Base-by-base conservation (phyloP, 148 eudicot genomes). In the Selenicereus undatus region DNA sequence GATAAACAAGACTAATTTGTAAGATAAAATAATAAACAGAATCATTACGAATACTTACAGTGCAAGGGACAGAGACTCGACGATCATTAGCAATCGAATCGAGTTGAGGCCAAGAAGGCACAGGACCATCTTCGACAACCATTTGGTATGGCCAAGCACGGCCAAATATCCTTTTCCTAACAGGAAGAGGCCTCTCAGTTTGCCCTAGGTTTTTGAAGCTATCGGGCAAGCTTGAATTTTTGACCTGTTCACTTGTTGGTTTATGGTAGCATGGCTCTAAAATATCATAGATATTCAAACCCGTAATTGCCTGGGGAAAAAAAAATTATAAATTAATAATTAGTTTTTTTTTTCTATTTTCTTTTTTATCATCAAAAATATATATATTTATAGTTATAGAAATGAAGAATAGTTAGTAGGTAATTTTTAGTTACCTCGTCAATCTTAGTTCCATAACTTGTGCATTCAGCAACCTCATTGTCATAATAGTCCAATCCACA, bases 191-290 rank as follows among this genome's bases (percentile, higher is more conserved):
- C 82, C 36, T 86, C 60, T 82, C 80, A 4, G 90, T 88, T 16
- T 27, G 70, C 45, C 90, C 90, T 72, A 88, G 80, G 51, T 84
- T 66, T 68, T 79, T 84, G 79, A 88, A 96, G 89, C 97, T 96
- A 3, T 79, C 66, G 11, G 99, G 98, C 85, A 94, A 71, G 35
- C 84, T 94, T 17, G 80, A 45, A 36, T 81, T 82, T 45, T 72
- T 81, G 36, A 80, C 78, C 7, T 82, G 76, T 68, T 83, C 83
- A 76, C 77, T 71, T 74, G 79, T 35, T 24, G 83, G 83, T 80
- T 78, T 48, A 73, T 96, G 98, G 77, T 94, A 92, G 84, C 99
- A 96, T 60, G 98, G 99, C 78, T 96, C 99, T 0, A 96, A 88
- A 70, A 92, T 94, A 85, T 96, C 86, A 77, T 96, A 96, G 16